A percentile compares a stretch with the other conserved stretches of the same genome.
phyloP scores from a whole-genome alignment of 805 yeast species.

The Schwanniomyces vanrijiae region DNA sequence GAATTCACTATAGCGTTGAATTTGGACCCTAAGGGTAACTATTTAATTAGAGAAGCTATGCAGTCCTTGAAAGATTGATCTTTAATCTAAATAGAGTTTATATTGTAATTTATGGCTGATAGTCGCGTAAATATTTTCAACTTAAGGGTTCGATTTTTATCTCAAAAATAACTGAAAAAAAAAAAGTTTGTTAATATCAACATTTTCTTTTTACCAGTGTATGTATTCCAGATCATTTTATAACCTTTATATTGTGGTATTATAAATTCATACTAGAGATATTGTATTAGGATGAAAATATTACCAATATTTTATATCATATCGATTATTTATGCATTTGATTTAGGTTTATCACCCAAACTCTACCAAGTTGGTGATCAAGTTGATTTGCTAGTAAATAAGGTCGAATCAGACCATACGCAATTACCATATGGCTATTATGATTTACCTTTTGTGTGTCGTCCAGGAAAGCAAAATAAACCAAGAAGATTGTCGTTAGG shows the following conservation, averaged over 20 bases:
- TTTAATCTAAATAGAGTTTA: neutral
- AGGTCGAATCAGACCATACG: conserved; percentile 74
- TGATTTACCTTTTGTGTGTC: conserved; percentile 79
- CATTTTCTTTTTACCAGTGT: neutral
- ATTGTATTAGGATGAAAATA: neutral
- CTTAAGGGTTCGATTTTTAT: neutral
- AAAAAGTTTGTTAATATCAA: neutral
- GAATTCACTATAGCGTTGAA: conserved; percentile 88
- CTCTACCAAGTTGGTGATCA: conserved; percentile 51
- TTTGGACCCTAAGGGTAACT: conserved; percentile 90
- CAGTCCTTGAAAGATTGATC: conserved; percentile 45
- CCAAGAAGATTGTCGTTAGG: conserved; percentile 70
- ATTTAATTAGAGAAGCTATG: conserved; percentile 80
- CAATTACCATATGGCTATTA: conserved; percentile 77
- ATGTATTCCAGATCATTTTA: neutral
- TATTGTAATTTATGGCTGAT: too few relatives aligned
- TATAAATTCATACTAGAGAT: neutral
- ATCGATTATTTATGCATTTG: conserved; percentile 8
- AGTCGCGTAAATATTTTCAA: neutral
- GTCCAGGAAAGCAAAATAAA: conserved; percentile 52
- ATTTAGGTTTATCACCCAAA: conserved; percentile 32
- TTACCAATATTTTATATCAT: neutral
- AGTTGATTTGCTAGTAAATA: conserved; percentile 72
- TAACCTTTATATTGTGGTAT: neutral
- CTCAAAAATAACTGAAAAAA: neutral